Evolutionary conservation across 2,329 filamentous ascomycete species (phyloP), one percentile per base, ranked within the genome.

Genomic region (Aspergillus calidoustus): DNA sequence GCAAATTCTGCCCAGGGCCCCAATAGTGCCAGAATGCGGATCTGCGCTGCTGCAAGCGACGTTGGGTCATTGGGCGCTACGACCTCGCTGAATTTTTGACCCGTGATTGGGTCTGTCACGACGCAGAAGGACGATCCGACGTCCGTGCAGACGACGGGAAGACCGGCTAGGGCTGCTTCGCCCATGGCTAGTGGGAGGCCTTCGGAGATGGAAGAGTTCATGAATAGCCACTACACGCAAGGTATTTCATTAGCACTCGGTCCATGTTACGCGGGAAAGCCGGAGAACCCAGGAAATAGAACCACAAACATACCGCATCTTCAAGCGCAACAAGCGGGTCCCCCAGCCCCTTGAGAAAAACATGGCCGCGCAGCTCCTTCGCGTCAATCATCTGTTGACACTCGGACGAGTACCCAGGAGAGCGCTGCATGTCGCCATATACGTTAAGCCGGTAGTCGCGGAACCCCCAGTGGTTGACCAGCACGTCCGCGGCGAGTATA

Each of bases 401-500:
- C 68, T 82, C 83, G 0, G 84, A 84, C 0, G 84, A 84, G 66
- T 87, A 87, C 1, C 83, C 81, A 0, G 86, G 86, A 22, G 86
- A 81, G 63, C 86, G 85, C 70, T 89, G 86, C 62, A 87, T 83
- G n/a, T 85, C 85, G 13, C 86, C 86, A 66, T 88, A 89, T 17
- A 89, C 83, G 59, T 86, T 82, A 1, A 89, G 81, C 52, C 82
- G 80, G 72, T 88, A 89, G 63, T 88, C 86, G 43, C 79, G 81
- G 74, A 89, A 88, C 7, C 86, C 86, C 81, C 83, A 89, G 66
- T 86, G 81, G 68, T 89, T 88, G 61, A 87, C 81, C 61, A 89
- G 88, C 59, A 89, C 82, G 65, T 89, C 86, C 0, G 86, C 86
- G 6, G 86, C 85, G 9, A 88, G 76, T 41, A 89, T 81, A 6